These are phyloP conservation scores for Hemerocallis citrina DNA, from an alignment of 106 monocot species.

Conservation along the genomic window DNA sequence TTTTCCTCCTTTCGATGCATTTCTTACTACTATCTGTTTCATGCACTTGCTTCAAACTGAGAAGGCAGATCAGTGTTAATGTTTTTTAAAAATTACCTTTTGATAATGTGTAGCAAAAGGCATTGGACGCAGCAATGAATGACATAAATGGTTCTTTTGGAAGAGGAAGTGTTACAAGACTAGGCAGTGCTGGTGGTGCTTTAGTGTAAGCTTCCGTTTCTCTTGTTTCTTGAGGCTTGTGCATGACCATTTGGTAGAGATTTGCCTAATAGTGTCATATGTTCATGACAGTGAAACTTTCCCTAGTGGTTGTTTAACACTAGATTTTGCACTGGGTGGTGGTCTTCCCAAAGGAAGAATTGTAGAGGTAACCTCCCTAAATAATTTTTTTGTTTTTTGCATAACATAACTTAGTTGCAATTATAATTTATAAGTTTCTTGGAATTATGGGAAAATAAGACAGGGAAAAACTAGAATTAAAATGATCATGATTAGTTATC, in stretches of 20 bases:
- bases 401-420: neutral
- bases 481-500: neutral
- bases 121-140: conserved; percentile 90
- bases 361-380: conserved; percentile 59
- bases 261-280: neutral
- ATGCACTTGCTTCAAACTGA: neutral
- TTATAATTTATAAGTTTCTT: neutral
- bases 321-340: conserved; percentile 94
- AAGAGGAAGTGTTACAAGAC: conserved; percentile 95
- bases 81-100: neutral
- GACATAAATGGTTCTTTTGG: conserved; percentile 98
- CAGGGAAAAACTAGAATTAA: neutral
- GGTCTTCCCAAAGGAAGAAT: conserved; percentile 98
- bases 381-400: neutral
- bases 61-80: neutral
- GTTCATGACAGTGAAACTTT: conserved; percentile 71
- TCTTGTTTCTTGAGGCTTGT: neutral
- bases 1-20: neutral
- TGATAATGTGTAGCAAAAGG: conserved; percentile 64
- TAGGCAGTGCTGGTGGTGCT: conserved; percentile 93
- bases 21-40: neutral
- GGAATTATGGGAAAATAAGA: neutral
- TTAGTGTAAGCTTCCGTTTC: conserved; percentile 56
- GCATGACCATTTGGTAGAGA: neutral
- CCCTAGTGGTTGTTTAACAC: conserved; percentile 92